These are phyloP conservation scores for Helichrysum umbraculigerum DNA, from an alignment of 129 eudicot genomes.

Conservation along the genomic window DNA sequence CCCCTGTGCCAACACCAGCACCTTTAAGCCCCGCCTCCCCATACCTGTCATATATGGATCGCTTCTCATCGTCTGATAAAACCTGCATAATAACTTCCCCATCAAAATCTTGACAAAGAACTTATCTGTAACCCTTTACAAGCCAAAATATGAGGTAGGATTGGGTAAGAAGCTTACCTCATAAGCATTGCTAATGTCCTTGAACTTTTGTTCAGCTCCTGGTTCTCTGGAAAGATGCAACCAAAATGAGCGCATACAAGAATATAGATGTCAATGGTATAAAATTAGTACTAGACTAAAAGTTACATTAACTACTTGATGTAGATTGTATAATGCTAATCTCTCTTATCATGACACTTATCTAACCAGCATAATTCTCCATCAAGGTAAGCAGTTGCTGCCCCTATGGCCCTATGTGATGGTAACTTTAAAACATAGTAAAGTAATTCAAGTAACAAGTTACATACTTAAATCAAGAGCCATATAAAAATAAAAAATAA, in stretches of 20 bases:
- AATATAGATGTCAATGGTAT: neutral
- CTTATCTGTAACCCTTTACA: neutral
- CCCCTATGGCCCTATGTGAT: neutral
- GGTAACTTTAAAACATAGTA: neutral
- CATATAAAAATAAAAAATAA: too few relatives aligned
- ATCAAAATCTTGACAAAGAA: slow-evolving; percentile 1
- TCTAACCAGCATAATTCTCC: neutral
- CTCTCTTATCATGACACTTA: neutral
- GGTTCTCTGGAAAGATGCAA: slow-evolving; percentile 61
- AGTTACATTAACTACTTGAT: neutral
- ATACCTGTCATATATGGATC: slow-evolving; percentile 88
- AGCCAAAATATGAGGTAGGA: slow-evolving; percentile 25
- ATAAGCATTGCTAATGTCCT: slow-evolving; percentile 96
- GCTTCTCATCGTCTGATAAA: slow-evolving; percentile 93
- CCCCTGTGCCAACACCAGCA: slow-evolving; percentile 81
- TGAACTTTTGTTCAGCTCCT: slow-evolving; percentile 89
- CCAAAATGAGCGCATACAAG: slow-evolving; percentile 19
- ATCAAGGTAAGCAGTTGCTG: neutral
- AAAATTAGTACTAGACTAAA: neutral
- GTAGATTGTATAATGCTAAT: neutral
- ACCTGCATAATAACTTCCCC: slow-evolving; percentile 50
- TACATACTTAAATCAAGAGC: neutral
- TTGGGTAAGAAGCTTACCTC: slow-evolving; percentile 49
- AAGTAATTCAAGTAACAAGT: neutral
- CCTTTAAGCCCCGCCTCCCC: slow-evolving; percentile 99